Evolutionary conservation across 306 rosid genomes (phyloP).

Genomic region (Inga leiocalycina): DNA sequence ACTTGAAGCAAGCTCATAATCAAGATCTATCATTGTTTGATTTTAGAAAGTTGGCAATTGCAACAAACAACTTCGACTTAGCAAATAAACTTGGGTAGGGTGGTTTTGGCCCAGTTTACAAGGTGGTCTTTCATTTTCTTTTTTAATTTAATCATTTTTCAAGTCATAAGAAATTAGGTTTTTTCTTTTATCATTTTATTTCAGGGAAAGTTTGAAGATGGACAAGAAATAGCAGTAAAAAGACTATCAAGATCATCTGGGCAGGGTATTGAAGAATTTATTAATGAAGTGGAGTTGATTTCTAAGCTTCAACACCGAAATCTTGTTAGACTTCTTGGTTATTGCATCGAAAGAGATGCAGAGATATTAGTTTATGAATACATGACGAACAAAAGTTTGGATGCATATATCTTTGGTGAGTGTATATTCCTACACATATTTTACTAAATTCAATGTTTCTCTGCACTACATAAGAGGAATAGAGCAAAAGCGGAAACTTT

Average conservation of each 20-base stretch:
- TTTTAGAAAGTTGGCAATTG: neutral
- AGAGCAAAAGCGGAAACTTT: neutral
- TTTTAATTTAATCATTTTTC: too few relatives aligned
- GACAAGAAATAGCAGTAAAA: conserved; percentile 22
- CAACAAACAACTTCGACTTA: neutral
- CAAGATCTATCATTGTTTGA: neutral
- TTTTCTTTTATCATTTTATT: too few relatives aligned
- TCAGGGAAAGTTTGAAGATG: conserved; percentile 17
- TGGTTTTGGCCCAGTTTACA: neutral
- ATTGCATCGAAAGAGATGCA: neutral
- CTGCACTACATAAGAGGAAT: neutral
- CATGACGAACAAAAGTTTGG: neutral
- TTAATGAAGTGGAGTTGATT: neutral
- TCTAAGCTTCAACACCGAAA: neutral
- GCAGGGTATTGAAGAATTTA: conserved; percentile 33
- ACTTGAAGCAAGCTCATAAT: neutral
- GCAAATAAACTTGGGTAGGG: neutral
- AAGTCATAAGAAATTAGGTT: too few relatives aligned
- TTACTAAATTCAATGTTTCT: too few relatives aligned
- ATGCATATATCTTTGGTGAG: neutral
- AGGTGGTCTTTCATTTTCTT: neutral
- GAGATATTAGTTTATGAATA: neutral
- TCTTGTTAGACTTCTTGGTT: neutral
- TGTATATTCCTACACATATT: too few relatives aligned
- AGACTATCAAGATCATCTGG: conserved; percentile 27